Evolutionary conservation across 140 eudicot species (phyloP).

Genomic region (Cichorium intybus): DNA sequence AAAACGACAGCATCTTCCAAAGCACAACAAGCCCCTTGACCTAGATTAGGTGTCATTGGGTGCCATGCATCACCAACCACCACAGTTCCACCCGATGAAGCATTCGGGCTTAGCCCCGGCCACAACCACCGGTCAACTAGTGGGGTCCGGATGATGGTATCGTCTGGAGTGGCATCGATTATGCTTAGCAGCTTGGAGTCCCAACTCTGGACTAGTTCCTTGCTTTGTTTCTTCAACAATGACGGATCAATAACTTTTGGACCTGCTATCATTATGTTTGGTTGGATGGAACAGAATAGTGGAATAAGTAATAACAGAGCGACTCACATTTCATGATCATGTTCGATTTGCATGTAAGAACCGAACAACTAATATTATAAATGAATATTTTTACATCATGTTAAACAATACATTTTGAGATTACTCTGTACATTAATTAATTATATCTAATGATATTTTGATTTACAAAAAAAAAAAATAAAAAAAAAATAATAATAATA

Average conservation of each 20-base stretch:
- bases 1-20: slow-evolving; percentile 84
- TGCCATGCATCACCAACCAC: slow-evolving; percentile 99
- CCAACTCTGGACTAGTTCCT: slow-evolving; percentile 53
- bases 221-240: slow-evolving; percentile 52
- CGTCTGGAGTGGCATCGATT: slow-evolving; percentile 59
- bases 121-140: slow-evolving; percentile 88
- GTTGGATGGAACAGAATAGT: too few relatives aligned
- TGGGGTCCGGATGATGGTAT: slow-evolving; percentile 61
- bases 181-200: slow-evolving; percentile 53
- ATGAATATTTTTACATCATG: too few relatives aligned
- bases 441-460: too few relatives aligned
- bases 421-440: too few relatives aligned
- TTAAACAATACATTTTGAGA: too few relatives aligned
- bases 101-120: slow-evolving; percentile 79
- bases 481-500: too few relatives aligned
- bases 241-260: slow-evolving; percentile 77
- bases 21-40: slow-evolving; percentile 97
- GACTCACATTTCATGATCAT: too few relatives aligned
- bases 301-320: too few relatives aligned
- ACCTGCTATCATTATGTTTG: slow-evolving; percentile 38
- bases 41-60: slow-evolving; percentile 98
- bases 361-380: too few relatives aligned
- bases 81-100: slow-evolving; percentile 58
- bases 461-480: too few relatives aligned
- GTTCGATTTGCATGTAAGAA: too few relatives aligned